Percentiles rank a stretch among this genome's conserved stretches.
Conservation (phyloP, 2,329 filamentous ascomycete species). For the Clarireedia hainanense region DNA sequence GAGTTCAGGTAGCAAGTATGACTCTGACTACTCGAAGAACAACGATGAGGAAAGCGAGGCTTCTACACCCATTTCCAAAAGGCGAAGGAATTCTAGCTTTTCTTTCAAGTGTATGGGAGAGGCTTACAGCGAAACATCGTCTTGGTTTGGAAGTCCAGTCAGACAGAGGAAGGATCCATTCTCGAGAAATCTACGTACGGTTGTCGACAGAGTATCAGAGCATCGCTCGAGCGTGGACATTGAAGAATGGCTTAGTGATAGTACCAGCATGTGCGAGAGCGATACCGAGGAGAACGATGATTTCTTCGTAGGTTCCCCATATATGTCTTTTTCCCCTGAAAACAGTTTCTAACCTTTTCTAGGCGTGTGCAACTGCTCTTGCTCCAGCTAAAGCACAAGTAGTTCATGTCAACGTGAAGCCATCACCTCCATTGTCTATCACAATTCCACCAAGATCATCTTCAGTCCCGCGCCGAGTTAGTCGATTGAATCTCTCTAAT, state of each 20-base stretch:
- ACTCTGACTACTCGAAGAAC: not conserved
- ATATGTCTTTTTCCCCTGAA: not conserved
- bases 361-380: slow-evolving; percentile 21
- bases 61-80: not conserved
- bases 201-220: not conserved
- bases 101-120: slow-evolving; percentile 22
- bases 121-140: slow-evolving; percentile 8
- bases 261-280: slow-evolving; percentile 12
- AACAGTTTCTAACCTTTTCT: not conserved
- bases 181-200: slow-evolving; percentile 1
- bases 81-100: slow-evolving; percentile 14
- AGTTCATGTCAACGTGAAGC: slow-evolving; percentile 16
- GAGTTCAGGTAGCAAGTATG: not conserved
- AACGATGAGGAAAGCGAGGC: not conserved
- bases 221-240: slow-evolving; percentile 10
- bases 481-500: not conserved
- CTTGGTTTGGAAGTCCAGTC: slow-evolving; percentile 14
- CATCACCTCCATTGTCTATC: slow-evolving; percentile 6
- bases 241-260: slow-evolving; percentile 22
- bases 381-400: slow-evolving; percentile 20
- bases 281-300: slow-evolving; percentile 15
- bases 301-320: slow-evolving; percentile 15
- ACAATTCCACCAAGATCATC: slow-evolving; percentile 18
- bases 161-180: not conserved
- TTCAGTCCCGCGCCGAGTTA: slow-evolving; percentile 3